Evolutionary conservation across 176 grass and related monocot genomes (phyloP).

Genomic region (Triticum timopheevii): DNA sequence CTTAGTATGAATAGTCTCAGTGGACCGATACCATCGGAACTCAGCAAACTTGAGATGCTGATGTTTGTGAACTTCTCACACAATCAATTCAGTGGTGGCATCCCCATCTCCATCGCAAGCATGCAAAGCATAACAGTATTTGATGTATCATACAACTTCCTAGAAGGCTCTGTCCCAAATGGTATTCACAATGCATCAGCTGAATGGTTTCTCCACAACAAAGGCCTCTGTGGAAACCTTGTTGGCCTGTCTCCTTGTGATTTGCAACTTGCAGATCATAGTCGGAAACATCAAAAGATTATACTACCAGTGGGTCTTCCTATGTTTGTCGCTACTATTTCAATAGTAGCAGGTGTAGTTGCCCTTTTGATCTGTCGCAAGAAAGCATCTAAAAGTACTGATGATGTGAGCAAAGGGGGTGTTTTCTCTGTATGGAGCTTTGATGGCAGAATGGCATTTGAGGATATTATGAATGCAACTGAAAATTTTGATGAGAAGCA

Average conservation of each 20-base stretch:
- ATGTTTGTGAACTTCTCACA: not conserved
- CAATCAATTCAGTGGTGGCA: not conserved
- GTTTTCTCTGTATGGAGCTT: conserved; percentile 22
- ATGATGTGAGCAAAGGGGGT: not conserved
- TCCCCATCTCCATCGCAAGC: not conserved
- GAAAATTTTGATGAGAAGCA: conserved; percentile 22
- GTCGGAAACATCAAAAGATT: not conserved
- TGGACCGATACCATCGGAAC: conserved; percentile 24
- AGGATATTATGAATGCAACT: conserved; percentile 21
- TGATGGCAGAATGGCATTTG: conserved; percentile 27
- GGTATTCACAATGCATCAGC: not conserved
- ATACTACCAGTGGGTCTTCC: not conserved
- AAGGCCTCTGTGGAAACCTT: conserved; percentile 4
- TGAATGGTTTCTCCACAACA: conserved; percentile 19
- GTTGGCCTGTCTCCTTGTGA: too few relatives aligned
- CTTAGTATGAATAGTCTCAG: conserved; percentile 40
- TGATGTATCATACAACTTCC: too few relatives aligned
- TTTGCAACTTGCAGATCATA: too few relatives aligned
- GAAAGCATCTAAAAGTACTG: not conserved
- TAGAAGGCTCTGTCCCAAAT: not conserved
- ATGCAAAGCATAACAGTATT: not conserved
- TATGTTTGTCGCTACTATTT: not conserved
- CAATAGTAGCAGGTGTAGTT: not conserved
- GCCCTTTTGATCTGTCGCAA: not conserved
- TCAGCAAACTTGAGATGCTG: conserved; percentile 12